A percentile compares a stretch with the other conserved stretches of the same genome.
These are phyloP conservation scores for Chlorella sp. DNA, from an alignment of 139 green algal genomes.

Conservation along the genomic window DNA sequence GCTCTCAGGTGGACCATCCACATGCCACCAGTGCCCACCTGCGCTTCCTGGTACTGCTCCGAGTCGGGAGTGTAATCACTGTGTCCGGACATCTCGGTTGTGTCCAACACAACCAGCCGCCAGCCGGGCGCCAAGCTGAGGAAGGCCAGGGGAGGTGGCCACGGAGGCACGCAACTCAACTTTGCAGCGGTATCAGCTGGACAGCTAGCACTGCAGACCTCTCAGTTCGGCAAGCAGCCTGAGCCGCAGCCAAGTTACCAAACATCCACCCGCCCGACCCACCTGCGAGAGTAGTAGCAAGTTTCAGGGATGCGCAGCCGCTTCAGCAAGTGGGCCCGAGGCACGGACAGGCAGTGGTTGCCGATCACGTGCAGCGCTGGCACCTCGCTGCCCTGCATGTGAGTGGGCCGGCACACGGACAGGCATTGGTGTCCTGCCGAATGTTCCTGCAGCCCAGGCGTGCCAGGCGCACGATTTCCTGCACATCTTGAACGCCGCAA, in stretches of 20 bases:
- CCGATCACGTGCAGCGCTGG: conserved; percentile 65
- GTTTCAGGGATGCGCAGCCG: conserved; percentile 45
- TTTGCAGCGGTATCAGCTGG: neutral
- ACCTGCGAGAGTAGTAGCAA: conserved; percentile 56
- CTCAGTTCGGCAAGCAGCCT: neutral
- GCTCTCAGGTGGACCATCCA: too few relatives aligned
- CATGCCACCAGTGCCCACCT: neutral
- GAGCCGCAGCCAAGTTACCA: neutral
- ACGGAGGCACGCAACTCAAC: neutral
- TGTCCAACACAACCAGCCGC: conserved; percentile 76
- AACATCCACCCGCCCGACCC: neutral
- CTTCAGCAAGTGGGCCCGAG: conserved; percentile 42
- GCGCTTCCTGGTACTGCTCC: conserved; percentile 47
- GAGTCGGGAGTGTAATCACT: conserved; percentile 41
- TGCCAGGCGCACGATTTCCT: neutral
- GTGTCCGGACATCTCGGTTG: conserved; percentile 75
- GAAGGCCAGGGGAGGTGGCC: neutral
- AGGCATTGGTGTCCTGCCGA: neutral
- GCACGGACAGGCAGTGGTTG: conserved; percentile 74
- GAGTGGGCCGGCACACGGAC: neutral
- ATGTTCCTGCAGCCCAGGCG: neutral
- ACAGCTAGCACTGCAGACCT: too few relatives aligned
- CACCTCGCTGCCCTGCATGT: conserved; percentile 12
- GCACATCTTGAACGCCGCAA: neutral
- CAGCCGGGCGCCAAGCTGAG: conserved; percentile 50